Conservation (phyloP, 2,329 filamentous ascomycete genomes). For the Apiospora hydei region DNA sequence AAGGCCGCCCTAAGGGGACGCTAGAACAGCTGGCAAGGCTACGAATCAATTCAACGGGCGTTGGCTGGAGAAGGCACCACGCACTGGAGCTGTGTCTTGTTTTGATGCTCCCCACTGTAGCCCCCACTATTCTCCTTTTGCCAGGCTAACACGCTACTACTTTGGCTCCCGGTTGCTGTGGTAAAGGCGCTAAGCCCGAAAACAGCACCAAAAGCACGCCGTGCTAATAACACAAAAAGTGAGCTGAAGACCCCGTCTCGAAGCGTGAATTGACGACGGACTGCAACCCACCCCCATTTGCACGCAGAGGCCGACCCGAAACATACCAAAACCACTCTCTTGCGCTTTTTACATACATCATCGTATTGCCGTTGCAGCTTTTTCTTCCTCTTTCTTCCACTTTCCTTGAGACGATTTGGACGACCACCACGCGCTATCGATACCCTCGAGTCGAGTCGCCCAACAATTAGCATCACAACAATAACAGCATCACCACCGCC, state of each 20-base stretch:
- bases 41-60: conserved; percentile 4
- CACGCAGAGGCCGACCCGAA: not conserved
- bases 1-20: not conserved
- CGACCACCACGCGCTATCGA: not conserved
- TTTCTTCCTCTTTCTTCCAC: not conserved
- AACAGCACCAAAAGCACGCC: not conserved
- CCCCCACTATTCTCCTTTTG: conserved; percentile 10
- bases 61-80: not conserved
- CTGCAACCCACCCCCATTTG: conserved; percentile 2
- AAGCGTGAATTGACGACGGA: conserved; percentile 11
- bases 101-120: not conserved
- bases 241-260: conserved; percentile 4
- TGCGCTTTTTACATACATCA: conserved; percentile 2
- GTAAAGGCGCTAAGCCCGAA: conserved; percentile 21
- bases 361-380: conserved; percentile 15
- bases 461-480: conserved; percentile 6
- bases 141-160: not conserved
- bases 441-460: not conserved
- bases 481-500: not conserved
- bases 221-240: conserved; percentile 12
- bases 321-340: not conserved
- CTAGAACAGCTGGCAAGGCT: conserved; percentile 20
- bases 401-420: conserved; percentile 1
- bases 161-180: conserved; percentile 23
- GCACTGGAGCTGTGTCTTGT: not conserved